phyloP scores from a whole-genome alignment of 1,284 basidiomycete genomes.

The Irpex sp. region DNA sequence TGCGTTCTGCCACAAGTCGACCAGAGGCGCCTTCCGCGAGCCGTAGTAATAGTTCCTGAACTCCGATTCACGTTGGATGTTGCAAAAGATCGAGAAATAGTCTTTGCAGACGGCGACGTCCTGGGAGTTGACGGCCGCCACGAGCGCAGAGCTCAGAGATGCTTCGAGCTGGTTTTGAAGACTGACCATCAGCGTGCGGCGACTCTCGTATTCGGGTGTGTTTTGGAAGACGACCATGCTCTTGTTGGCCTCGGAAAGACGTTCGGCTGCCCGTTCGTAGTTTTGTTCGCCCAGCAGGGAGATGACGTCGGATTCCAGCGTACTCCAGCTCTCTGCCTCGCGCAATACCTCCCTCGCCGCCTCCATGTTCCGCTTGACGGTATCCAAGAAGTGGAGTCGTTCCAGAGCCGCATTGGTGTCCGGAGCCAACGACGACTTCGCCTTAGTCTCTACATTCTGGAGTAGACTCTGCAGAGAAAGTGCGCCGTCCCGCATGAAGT shows the following conservation, averaged over 20 bases:
- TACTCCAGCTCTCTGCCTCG: slow-evolving; percentile 93
- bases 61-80: slow-evolving; percentile 87
- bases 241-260: slow-evolving; percentile 82
- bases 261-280: slow-evolving; percentile 83
- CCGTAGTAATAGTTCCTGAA: slow-evolving; percentile 93
- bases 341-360: slow-evolving; percentile 79
- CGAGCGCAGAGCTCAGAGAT: slow-evolving; percentile 79
- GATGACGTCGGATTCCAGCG: slow-evolving; percentile 87
- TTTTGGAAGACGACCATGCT: slow-evolving; percentile 90
- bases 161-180: slow-evolving; percentile 94
- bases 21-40: slow-evolving; percentile 61
- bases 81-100: slow-evolving; percentile 83
- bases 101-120: slow-evolving; percentile 71
- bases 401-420: slow-evolving; percentile 65
- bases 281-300: slow-evolving; percentile 73
- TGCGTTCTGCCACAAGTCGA: slow-evolving; percentile 66
- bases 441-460: slow-evolving; percentile 51
- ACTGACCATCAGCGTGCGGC: slow-evolving; percentile 80
- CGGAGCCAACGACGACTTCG: slow-evolving; percentile 44
- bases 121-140: slow-evolving; percentile 74
- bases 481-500: slow-evolving; percentile 92
- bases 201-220: slow-evolving; percentile 82
- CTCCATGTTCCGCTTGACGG: slow-evolving; percentile 82
- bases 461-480: slow-evolving; percentile 67
- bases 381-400: slow-evolving; percentile 74